phyloP scores from a whole-genome alignment of 2,329 filamentous ascomycete species.

The Diaporthe citrichinensis region DNA sequence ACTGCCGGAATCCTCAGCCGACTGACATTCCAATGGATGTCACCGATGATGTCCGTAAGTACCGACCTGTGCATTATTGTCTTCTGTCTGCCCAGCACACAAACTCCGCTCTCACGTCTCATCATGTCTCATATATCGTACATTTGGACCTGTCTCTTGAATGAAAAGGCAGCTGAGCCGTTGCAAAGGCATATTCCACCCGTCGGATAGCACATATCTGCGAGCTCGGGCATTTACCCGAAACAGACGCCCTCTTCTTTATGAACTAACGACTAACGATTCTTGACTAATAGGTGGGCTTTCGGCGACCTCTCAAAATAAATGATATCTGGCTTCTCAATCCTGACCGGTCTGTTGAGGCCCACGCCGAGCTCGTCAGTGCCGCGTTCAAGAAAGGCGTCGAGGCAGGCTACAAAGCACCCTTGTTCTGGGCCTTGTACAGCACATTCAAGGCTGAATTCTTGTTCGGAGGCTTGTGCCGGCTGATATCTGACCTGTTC shows the following conservation, averaged over 20 bases:
- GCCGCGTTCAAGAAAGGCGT: conserved; percentile 77
- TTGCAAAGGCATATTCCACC: background rate
- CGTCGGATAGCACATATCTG: background rate
- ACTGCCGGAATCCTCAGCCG: conserved; percentile 17
- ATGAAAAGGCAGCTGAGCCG: background rate
- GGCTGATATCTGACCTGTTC: conserved; percentile 79
- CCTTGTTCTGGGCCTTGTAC: conserved; percentile 84
- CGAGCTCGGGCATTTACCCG: conserved; percentile 10
- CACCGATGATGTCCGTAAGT: conserved; percentile 32
- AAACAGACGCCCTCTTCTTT: conserved; percentile 57
- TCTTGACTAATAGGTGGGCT: conserved; percentile 71
- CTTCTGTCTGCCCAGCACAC: too few species aligned
- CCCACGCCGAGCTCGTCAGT: conserved; percentile 76
- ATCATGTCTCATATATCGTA: background rate
- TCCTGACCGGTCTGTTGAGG: conserved; percentile 79
- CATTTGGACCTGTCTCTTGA: background rate
- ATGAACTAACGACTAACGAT: conserved; percentile 39
- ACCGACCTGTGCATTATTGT: background rate
- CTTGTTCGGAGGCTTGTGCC: conserved; percentile 82
- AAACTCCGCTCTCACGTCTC: background rate
- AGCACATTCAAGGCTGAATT: conserved; percentile 91
- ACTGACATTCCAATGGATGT: conserved; percentile 30
- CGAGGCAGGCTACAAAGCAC: conserved; percentile 77
- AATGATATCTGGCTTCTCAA: conserved; percentile 94
- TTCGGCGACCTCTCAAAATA: conserved; percentile 84